Evolutionary conservation across 352 stramenopile genomes (phyloP).

Genomic region (Phytopythium delawarense): DNA sequence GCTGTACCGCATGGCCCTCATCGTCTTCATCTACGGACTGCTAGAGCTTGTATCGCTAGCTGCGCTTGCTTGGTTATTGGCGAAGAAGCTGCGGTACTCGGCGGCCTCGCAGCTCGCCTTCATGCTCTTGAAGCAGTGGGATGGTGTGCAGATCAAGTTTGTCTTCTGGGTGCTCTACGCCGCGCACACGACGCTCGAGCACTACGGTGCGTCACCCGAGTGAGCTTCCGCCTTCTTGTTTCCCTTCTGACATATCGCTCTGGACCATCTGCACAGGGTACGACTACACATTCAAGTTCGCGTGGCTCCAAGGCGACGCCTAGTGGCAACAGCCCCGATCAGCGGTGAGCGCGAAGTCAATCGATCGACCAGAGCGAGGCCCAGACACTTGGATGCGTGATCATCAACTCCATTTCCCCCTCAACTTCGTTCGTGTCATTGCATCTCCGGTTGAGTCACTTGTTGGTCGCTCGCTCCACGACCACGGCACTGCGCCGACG

Average conservation of each 20-base stretch:
- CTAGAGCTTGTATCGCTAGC: slow-evolving; percentile 18
- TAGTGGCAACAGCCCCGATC: background rate
- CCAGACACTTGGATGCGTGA: background rate
- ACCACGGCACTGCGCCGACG: slow-evolving; percentile 12
- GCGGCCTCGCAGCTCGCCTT: slow-evolving; percentile 30
- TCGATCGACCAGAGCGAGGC: background rate
- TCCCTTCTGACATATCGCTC: background rate
- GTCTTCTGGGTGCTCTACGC: slow-evolving; percentile 41
- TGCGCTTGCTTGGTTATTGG: slow-evolving; percentile 12
- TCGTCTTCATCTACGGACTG: slow-evolving; percentile 13
- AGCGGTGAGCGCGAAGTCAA: background rate
- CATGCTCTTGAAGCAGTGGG: slow-evolving; percentile 25
- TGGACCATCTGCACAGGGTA: background rate
- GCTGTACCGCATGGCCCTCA: slow-evolving; percentile 11
- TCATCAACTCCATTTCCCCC: background rate
- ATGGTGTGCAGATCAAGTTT: slow-evolving; percentile 30
- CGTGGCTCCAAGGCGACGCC: background rate
- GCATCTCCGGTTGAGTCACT: background rate
- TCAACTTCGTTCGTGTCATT: background rate
- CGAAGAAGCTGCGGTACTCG: slow-evolving; percentile 18
- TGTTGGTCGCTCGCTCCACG: background rate
- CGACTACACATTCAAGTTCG: slow-evolving; percentile 4
- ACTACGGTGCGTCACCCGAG: slow-evolving; percentile 20
- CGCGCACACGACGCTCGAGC: slow-evolving; percentile 21
- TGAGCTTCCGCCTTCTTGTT: background rate